Base-by-base conservation (phyloP, 495 filamentous ascomycete species). In the Trichocladium uniseriatum region DNA sequence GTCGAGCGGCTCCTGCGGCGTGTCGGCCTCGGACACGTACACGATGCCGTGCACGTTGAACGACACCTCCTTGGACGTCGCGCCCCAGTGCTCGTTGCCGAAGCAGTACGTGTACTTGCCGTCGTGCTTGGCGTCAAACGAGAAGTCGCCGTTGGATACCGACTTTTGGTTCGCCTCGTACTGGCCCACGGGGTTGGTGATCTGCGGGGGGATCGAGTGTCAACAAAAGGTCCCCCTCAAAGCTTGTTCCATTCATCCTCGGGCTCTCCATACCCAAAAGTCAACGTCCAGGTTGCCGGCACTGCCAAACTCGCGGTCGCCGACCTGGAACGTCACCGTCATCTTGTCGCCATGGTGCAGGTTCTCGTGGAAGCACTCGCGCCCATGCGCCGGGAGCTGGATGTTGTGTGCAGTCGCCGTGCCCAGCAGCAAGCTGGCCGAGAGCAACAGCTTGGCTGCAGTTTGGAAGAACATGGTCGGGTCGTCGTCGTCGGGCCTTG, bases 1-100 rank as follows among this genome's bases (percentile, higher is more conserved):
- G 64, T 98, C 92, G 55, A 98, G 74, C 32, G 92, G 92, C 69
- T 98, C 92, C 53, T 84, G 79, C 29, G 82, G 75, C 54, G 82
- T 74, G 57, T 96, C 92, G 46, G 79, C 72, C 65, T 97, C 92
- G 3, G 89, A 84, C 35, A 98, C 88, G 69, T 97, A 97, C 54
- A 98, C 94, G 54, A 97, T 91, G 48, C 92, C 92, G 67, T 98
- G 92, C 19, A 98, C 92, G 66, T 98, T 97, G 76, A 98, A 98
- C 37, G 87, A 92, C 31, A 98, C 90, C 63, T 97, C 94, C 72
- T 98, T 98, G 58, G 80, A 89, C 61, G 81, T 84, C 22, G 87
- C 87, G 42, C 81, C 82, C 83, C 88, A 96, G 61, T 90, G 82
- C 72, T 97, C 92, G 64, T 98, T 98, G 68, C 89, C 94, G 77